Evolutionary conservation across 225 moss, liverwort and hornwort species (phyloP).

Genomic region (Pseudoscleropodium purum): DNA sequence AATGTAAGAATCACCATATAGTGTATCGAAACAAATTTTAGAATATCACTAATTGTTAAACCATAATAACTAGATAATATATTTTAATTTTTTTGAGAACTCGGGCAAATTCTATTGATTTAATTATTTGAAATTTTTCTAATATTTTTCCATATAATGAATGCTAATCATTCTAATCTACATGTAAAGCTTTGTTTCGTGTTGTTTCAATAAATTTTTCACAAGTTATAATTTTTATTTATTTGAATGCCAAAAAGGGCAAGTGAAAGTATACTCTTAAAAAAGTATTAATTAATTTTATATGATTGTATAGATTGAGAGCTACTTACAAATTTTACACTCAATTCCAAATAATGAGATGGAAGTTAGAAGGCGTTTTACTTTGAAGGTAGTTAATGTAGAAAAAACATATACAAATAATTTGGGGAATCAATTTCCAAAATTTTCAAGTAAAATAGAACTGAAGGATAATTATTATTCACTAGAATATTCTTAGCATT

Average conservation of each 20-base stretch:
- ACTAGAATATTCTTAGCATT: neutral
- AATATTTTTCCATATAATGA: rapidly evolving
- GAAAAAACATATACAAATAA: neutral
- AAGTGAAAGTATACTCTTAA: no score
- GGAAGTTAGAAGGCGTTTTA: neutral
- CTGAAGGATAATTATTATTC: rapidly evolving
- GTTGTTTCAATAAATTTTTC: neutral
- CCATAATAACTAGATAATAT: rapidly evolving
- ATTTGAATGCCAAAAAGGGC: rapidly evolving
- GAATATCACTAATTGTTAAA: neutral
- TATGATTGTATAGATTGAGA: neutral
- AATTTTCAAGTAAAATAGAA: neutral
- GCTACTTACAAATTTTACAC: neutral
- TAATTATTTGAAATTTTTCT: neutral
- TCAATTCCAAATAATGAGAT: neutral
- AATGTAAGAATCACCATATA: rapidly evolving
- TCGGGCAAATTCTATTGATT: rapidly evolving
- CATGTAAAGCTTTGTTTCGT: neutral
- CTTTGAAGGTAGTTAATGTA: neutral
- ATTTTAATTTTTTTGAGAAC: neutral
- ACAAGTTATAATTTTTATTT: neutral
- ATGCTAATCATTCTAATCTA: no score
- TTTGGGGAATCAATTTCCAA: neutral
- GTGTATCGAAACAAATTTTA: neutral
- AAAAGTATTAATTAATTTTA: neutral